A percentile compares a stretch with the other conserved stretches of the same genome.
phyloP scores from a whole-genome alignment of 2,329 filamentous ascomycete genomes.

The Cercospora beticola region DNA sequence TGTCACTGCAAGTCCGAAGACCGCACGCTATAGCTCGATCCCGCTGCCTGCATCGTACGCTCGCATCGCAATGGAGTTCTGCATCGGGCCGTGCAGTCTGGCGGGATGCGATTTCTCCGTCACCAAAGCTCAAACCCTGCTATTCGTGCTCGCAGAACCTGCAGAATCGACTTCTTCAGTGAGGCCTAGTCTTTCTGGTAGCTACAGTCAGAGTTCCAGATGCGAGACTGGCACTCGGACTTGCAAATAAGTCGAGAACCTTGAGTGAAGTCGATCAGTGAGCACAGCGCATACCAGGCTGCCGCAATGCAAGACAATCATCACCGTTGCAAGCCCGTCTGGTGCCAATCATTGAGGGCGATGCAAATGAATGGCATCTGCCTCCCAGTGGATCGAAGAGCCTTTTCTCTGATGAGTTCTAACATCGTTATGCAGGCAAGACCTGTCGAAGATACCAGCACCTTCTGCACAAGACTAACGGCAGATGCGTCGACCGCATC shows the following conservation, averaged over 20 bases:
- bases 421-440: not conserved
- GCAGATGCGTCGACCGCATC: not conserved
- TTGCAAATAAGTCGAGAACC: not conserved
- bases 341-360: not conserved
- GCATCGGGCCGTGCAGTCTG: not conserved
- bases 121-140: not conserved
- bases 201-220: not conserved
- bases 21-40: not conserved
- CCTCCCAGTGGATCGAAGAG: not conserved
- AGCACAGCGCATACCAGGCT: not conserved
- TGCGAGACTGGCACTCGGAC: not conserved
- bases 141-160: not conserved
- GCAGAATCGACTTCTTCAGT: not conserved
- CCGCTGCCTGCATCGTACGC: not conserved
- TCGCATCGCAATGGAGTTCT: not conserved
- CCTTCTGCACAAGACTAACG: not conserved
- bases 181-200: not conserved
- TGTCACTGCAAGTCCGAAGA: not conserved
- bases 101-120: not conserved
- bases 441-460: not conserved
- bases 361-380: not conserved
- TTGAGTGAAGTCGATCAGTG: not conserved
- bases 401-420: not conserved
- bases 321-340: not conserved
- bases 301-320: not conserved